A percentile compares a stretch with the other conserved stretches of the same genome.
phyloP scores from a whole-genome alignment of 768 basidiomycete genomes.

The Phaeotremella skinneri region DNA sequence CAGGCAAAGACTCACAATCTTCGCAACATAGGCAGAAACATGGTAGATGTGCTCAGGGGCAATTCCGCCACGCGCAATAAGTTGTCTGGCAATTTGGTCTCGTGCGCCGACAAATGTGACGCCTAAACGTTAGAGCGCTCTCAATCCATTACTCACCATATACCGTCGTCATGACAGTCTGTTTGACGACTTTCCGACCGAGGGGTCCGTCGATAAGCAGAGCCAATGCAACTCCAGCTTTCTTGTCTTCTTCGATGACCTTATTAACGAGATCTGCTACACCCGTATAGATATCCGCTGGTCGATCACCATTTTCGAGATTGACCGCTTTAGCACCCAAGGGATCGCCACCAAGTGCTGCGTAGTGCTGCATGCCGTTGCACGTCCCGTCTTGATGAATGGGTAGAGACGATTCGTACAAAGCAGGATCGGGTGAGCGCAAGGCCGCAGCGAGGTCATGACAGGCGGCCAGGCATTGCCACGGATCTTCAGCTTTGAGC shows the following conservation, averaged over 20 bases:
- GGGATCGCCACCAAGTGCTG: conserved; percentile 89
- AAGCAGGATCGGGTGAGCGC: conserved; percentile 63
- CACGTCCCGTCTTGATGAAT: conserved; percentile 98
- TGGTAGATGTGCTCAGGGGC: conserved; percentile 69
- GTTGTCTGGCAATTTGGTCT: conserved; percentile 87
- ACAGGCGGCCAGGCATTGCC: conserved; percentile 94
- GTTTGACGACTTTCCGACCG: conserved; percentile 92
- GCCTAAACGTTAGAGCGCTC: conserved; percentile 9
- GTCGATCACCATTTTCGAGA: conserved; percentile 73
- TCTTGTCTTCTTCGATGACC: conserved; percentile 55
- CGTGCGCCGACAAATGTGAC: conserved; percentile 93
- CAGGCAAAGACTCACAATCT: conserved; percentile 59
- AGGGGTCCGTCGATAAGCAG: conserved; percentile 70
- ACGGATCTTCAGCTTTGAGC: conserved; percentile 87
- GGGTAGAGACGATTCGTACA: conserved; percentile 69
- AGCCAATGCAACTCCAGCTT: conserved; percentile 56
- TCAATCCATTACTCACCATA: conserved; percentile 63
- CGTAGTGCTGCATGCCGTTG: conserved; percentile 97
- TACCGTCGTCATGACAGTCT: conserved; percentile 99
- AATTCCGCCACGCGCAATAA: conserved; percentile 72
- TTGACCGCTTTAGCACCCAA: conserved; percentile 91
- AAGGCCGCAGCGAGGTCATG: conserved; percentile 81
- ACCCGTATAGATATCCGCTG: conserved; percentile 91
- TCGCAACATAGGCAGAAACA: conserved; percentile 75
- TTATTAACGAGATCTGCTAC: conserved; percentile 83